Conservation (phyloP, 2,329 filamentous ascomycete species). For the Leptographium flavum region DNA sequence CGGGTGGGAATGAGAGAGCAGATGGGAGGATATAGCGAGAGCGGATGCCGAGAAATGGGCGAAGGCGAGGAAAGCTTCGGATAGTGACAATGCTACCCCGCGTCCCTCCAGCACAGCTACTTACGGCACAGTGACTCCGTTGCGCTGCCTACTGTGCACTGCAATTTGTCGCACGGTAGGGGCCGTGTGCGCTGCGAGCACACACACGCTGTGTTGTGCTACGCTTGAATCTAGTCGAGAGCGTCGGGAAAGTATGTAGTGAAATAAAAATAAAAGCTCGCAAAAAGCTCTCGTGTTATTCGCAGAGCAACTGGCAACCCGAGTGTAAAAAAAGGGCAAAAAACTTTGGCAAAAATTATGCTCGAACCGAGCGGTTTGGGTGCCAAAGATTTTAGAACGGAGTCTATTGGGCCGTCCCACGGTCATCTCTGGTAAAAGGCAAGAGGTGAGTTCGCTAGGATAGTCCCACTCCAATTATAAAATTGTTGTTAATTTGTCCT, state of each 20-base stretch:
- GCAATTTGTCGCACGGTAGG: not conserved
- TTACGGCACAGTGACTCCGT: not conserved
- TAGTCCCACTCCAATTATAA: constrained; percentile 14
- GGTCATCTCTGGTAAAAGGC: constrained; percentile 16
- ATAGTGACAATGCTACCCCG: not conserved
- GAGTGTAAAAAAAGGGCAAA: not conserved
- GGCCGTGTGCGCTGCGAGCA: too few relatives aligned
- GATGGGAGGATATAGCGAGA: not conserved
- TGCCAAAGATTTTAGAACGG: constrained; percentile 14
- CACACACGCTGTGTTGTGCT: too few relatives aligned
- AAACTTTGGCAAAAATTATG: constrained; percentile 4
- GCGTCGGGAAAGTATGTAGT: too few relatives aligned
- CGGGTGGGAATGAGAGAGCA: not conserved
- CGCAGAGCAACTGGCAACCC: too few relatives aligned
- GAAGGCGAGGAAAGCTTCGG: not conserved
- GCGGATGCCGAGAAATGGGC: not conserved
- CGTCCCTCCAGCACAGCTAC: not conserved
- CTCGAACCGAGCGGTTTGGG: constrained; percentile 10
- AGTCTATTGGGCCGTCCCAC: constrained; percentile 14
- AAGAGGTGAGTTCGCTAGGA: constrained; percentile 16
- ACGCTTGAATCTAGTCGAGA: too few relatives aligned
- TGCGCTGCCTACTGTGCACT: not conserved
- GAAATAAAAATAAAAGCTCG: too few relatives aligned
- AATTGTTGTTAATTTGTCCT: constrained; percentile 4
- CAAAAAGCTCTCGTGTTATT: too few relatives aligned